Evolutionary conservation across 164 flowering plant genomes (phyloP), one percentile per base, ranked within the genome.

Genomic region (Berberis thunbergii): DNA sequence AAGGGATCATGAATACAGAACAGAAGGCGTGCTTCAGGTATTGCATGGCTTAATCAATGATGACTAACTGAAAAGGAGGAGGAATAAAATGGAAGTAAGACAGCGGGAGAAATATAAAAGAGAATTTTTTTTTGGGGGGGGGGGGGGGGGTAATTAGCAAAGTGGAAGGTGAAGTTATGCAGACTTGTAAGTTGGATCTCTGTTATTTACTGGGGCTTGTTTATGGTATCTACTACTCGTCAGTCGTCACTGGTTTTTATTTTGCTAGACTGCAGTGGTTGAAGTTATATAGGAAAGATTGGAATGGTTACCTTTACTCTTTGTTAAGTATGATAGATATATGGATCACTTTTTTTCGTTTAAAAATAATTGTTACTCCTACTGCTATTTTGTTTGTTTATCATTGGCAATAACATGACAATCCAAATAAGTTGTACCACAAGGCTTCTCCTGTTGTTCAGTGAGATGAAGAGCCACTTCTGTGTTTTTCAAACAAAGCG

Each of bases 1-100:
- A 73, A 0, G 97, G 84, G 77, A 82, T 91, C 59, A 45, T 91
- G 85, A 88, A 86, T 1, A 88, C 79, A 41, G 94, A 83, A 4
- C 83, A 96, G 38, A 91, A 82, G 78, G 97, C 97, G 3, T 87
- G 96, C 6, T 91, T 86, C 77, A 78, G 97, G 72, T 86, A 93
- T 70, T 91, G 93, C 77, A 70, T 84, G 41, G 66, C 84, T 45
- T 85, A 79, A 60, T 96, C 97, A 0, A 81, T 83, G 91, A 88
- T 93, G 26, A 52, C 73, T 87, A 76, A 84, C 64, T 8, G 11
- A 26, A 41, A 12, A 49, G 26, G 12, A 39, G 9, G 7, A 45
- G 11, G 38, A 7, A 12, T 13, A 43, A 13, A 40, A 13, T n/a
- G n/a, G 12, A 49, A 52, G 48, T 48, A 40, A 54, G 12, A 9